Base-by-base conservation (phyloP, 495 filamentous ascomycete genomes). In the Neurospora pannonica region DNA sequence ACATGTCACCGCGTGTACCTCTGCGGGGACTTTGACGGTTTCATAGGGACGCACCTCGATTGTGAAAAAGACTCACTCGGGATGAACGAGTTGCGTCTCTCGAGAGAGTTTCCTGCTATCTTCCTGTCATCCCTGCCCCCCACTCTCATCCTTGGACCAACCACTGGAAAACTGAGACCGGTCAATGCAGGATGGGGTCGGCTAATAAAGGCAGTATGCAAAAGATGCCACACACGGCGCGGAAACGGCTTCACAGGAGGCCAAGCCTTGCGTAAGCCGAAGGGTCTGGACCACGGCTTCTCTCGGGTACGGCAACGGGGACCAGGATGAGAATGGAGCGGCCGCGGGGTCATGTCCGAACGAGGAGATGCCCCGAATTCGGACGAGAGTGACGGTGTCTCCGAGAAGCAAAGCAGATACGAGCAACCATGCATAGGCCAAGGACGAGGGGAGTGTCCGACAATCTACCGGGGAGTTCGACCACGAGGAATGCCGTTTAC, bases 171-270 rank as follows among this genome's bases (percentile, higher is more conserved):
- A 70, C 54, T 31, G 38, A 72, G 74, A 73, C 78, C 77, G 75
- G 78, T 75, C 75, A 81, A 76, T 78, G 78, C 78, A 78, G n/a
- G 74, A 21, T 70, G 74, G 71, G 67, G 75, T 72, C 70, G 73
- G 75, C 62, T 72, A 72, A 78, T 75, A 72, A 75, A 75, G 48
- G 54, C 28, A 15, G 36, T 70, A 80, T 79, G 77, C 79, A 79
- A 39, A 37, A 71, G 40, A 19, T 73, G 71, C 28, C 54, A 67
- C 54, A 60, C 73, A 73, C 72, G 77, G 69, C 73, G 71, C 46
- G 39, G 71, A 69, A 46, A 37, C 39, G 28, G 39, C 46, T 34
- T 28, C 38, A 36, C 46, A 74, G 43, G 34, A 76, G 38, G 19
- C 13, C 46, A 43, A 73, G 76, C 36, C 74, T 74, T 70, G 71